Base-by-base conservation (phyloP, 352 stramenopile species). In the Phytophthora capsici region DNA sequence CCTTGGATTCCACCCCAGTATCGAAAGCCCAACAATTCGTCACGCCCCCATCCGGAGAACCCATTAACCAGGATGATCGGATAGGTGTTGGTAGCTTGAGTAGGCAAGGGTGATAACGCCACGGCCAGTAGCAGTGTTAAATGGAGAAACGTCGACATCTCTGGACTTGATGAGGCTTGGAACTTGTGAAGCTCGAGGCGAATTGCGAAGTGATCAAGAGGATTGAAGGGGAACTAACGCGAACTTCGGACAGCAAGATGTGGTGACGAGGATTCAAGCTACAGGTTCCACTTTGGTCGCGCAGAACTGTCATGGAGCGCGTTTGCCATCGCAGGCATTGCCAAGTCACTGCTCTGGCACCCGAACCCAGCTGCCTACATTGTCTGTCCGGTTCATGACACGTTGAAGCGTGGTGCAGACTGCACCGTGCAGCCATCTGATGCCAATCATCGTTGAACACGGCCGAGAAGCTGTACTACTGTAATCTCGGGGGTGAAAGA, bases 1-100 rank as follows among this genome's bases (percentile, higher is more conserved):
- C 76, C 71, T 59, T 86, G 73, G 14, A 78, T 71, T 16, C 62
- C 63, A 17, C 73, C 80, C 77, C 77, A 89, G 60, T 89, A 89
- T 20, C 58, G 55, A 56, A 83, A 78, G 7, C 72, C 76, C 17
- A 74, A 44, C 14, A 88, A 47, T 36, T 88, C 77, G 43, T 78
- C 75, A 5, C 60, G 69, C 19, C 69, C 73, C 69, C 72, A 88
- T 41, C 75, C 82, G 23, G 50, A 63, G 30, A 90, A 78, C 2
- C 82, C 82, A 46, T 88, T 77, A 10, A 90, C 77, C 10, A 90
- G 58, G 10, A 90, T 66, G 58, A 86, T 77, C 22, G 79, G 79
- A 43, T 82, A 84, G 43, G 69, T 64, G 59, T 88, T 84, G 34
- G 53, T 57, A 17, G 71, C 74, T 32, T 63, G 44, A 20, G 56